These are phyloP conservation scores for Monosporozyma solicola DNA, from an alignment of 805 yeast species.

Conservation along the genomic window DNA sequence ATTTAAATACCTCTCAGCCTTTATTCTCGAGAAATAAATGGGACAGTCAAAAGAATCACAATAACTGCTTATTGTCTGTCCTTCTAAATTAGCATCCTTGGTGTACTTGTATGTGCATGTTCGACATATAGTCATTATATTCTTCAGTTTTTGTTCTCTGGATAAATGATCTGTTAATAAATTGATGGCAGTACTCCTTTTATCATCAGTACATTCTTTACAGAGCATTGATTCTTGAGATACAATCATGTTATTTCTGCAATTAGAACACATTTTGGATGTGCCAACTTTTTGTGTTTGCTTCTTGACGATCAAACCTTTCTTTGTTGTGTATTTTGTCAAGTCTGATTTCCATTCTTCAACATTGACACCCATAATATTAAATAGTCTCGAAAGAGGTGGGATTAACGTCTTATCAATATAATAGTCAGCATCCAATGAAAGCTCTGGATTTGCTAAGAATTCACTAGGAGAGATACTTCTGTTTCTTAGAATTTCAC, in stretches of 20 bases:
- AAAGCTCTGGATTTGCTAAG: slow-evolving; percentile 34
- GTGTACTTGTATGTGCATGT: slow-evolving; percentile 27
- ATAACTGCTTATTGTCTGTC: slow-evolving; percentile 22
- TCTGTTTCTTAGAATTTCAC: slow-evolving; percentile 59
- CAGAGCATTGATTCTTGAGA: slow-evolving; percentile 26
- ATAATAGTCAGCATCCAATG: slow-evolving; percentile 76
- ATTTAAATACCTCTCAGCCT: slow-evolving; percentile 29
- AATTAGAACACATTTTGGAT: slow-evolving; percentile 15
- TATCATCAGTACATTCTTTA: slow-evolving; percentile 28
- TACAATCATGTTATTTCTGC: neutral
- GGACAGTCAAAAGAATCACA: slow-evolving; percentile 64
- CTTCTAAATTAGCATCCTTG: slow-evolving; percentile 19
- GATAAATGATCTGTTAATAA: slow-evolving; percentile 11
- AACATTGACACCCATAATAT: slow-evolving; percentile 73
- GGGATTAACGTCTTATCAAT: slow-evolving; percentile 79
- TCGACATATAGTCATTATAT: slow-evolving; percentile 30
- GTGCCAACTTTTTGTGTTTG: slow-evolving; percentile 4
- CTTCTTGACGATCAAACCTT: neutral
- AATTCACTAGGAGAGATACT: slow-evolving; percentile 73
- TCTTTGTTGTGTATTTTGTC: slow-evolving; percentile 34
- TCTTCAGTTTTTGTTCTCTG: slow-evolving; percentile 14
- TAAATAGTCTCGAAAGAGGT: slow-evolving; percentile 78
- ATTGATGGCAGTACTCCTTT: slow-evolving; percentile 30
- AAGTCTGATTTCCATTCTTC: slow-evolving; percentile 65
- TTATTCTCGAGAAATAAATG: slow-evolving; percentile 45